Percentiles rank a stretch among this genome's conserved stretches.
phyloP scores from a whole-genome alignment of 129 eudicot genomes.

The Sambucus nigra region DNA sequence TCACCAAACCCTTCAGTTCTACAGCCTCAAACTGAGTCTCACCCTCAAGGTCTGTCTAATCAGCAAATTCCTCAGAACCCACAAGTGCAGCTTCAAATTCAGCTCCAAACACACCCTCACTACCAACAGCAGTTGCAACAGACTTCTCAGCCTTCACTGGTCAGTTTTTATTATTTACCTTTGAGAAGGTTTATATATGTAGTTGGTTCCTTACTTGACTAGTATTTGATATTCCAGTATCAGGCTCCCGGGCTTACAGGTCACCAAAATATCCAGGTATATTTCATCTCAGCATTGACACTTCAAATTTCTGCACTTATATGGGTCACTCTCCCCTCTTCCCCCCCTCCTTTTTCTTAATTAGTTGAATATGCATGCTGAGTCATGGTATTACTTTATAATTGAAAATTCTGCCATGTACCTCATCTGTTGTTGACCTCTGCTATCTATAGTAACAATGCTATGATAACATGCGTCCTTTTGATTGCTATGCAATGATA shows the following conservation, averaged over 20 bases:
- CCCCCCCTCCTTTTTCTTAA: no score
- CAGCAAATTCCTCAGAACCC: constrained; percentile 50
- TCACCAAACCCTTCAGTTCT: constrained; percentile 42
- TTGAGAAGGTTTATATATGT: neutral
- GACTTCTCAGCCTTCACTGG: constrained; percentile 46
- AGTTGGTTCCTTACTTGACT: neutral
- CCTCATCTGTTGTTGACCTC: neutral
- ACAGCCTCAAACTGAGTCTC: constrained; percentile 48
- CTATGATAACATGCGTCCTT: neutral
- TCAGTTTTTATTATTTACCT: constrained; percentile 16
- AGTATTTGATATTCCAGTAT: constrained; percentile 35
- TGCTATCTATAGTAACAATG: neutral
- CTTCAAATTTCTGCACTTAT: neutral
- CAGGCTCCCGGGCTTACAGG: constrained; percentile 51
- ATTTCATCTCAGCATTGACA: neutral
- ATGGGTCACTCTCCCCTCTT: no score
- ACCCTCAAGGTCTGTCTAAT: constrained; percentile 32
- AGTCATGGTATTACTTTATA: neutral
- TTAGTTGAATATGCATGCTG: neutral
- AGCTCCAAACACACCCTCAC: constrained; percentile 42
- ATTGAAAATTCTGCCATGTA: neutral
- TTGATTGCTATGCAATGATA: neutral
- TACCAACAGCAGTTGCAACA: constrained; percentile 56
- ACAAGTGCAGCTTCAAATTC: constrained; percentile 40
- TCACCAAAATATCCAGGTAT: constrained; percentile 51